Evolutionary conservation across 73 alveolate genomes (phyloP).

Genomic region (Paramecium sonneborni): DNA sequence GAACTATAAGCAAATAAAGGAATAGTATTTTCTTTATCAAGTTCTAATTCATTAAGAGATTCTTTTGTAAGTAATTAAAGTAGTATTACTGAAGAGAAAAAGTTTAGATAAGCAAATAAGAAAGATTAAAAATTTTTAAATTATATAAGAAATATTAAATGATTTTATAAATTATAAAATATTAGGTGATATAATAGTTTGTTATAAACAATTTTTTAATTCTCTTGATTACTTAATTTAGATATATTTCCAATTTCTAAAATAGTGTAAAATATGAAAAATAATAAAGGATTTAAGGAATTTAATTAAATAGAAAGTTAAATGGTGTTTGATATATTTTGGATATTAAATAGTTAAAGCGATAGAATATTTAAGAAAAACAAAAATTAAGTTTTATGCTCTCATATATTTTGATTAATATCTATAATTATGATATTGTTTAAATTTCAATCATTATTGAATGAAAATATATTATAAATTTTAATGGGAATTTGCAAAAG

Average conservation of each 20-base stretch:
- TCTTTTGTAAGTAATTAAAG: slow-evolving; percentile 6
- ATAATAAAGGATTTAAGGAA: no score
- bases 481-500: slow-evolving; percentile 16
- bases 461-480: neutral
- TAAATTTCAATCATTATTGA: no score
- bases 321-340: no score
- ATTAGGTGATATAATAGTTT: neutral
- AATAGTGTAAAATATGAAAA: no score
- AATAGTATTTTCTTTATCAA: neutral
- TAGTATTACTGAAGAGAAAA: slow-evolving; percentile 15
- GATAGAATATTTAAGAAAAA: no score
- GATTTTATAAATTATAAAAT: neutral
- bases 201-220: neutral
- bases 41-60: slow-evolving; percentile 12
- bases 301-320: no score
- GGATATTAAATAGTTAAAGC: no score
- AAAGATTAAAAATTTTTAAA: slow-evolving; percentile 4
- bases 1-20: neutral
- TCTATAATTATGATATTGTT: no score
- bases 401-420: no score
- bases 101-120: slow-evolving; percentile 8
- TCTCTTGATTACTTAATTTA: no score
- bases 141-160: slow-evolving; percentile 23
- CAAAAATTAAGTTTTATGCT: no score
- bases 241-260: no score